Conservation (phyloP, 2,329 filamentous ascomycete genomes). For the Pseudocercospora vitis region DNA sequence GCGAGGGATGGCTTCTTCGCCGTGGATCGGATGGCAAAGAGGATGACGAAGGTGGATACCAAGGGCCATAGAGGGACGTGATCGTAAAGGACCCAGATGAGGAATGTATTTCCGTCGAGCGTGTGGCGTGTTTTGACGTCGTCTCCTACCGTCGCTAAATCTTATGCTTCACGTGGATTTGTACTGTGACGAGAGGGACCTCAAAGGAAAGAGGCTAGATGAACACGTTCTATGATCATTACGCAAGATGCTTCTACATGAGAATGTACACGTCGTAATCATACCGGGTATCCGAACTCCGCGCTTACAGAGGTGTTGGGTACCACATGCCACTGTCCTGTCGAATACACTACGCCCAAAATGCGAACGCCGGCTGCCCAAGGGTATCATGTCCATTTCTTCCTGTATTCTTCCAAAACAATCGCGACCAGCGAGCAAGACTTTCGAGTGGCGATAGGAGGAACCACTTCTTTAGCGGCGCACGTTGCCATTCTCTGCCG, state of each 20-base stretch:
- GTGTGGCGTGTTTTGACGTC: too few relatives aligned
- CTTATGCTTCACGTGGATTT: too few relatives aligned
- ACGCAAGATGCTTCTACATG: neutral
- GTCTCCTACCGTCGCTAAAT: too few relatives aligned
- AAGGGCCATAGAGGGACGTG: too few relatives aligned
- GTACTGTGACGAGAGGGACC: neutral
- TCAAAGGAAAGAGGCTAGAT: neutral
- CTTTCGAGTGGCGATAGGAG: neutral
- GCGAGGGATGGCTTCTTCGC: too few relatives aligned
- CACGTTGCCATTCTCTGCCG: slow-evolving; percentile 6
- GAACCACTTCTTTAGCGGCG: slow-evolving; percentile 2
- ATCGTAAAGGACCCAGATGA: too few relatives aligned
- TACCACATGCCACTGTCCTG: slow-evolving; percentile 6
- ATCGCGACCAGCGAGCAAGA: neutral
- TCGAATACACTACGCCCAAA: neutral
- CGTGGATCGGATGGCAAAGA: too few relatives aligned
- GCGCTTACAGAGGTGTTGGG: neutral
- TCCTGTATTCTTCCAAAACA: neutral
- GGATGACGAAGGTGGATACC: too few relatives aligned
- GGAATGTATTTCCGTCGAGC: too few relatives aligned
- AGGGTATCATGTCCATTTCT: neutral
- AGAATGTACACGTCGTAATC: neutral
- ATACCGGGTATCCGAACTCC: slow-evolving; percentile 3
- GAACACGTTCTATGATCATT: neutral
- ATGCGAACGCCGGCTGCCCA: neutral